Conservation (phyloP, 2,329 filamentous ascomycete genomes). For the Paraconiothyrium sp. region DNA sequence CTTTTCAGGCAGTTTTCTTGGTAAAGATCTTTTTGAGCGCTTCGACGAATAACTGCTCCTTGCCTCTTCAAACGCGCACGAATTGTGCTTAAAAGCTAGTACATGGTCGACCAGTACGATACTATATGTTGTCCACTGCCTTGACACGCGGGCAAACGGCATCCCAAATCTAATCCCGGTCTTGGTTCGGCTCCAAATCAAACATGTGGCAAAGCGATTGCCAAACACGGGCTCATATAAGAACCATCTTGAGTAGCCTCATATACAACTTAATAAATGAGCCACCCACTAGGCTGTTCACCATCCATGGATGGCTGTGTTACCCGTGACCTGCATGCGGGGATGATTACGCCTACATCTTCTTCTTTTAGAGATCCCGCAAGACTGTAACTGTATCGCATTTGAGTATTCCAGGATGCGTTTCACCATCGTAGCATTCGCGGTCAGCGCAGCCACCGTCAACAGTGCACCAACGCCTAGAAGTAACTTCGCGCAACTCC, state of each 20-base stretch:
- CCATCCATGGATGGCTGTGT: not conserved
- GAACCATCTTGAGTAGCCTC: constrained; percentile 15
- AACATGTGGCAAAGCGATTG: not conserved
- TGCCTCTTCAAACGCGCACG: not conserved
- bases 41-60: not conserved
- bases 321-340: constrained; percentile 8
- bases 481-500: constrained; percentile 13
- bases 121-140: not conserved
- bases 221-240: constrained; percentile 7
- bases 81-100: not conserved
- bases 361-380: not conserved
- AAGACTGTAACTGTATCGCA: not conserved
- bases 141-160: constrained; percentile 17
- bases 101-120: too few relatives aligned
- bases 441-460: constrained; percentile 16
- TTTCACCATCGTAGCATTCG: constrained; percentile 16
- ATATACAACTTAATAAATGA: constrained; percentile 24
- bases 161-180: constrained; percentile 11
- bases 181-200: constrained; percentile 20
- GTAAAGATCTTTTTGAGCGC: not conserved
- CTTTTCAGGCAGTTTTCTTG: not conserved
- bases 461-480: constrained; percentile 21
- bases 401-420: constrained; percentile 23
- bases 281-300: constrained; percentile 6
- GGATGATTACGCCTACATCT: constrained; percentile 1